A percentile compares a stretch with the other conserved stretches of the same genome.
Evolutionary conservation across 1,284 basidiomycete species (phyloP).

Genomic region (Tremellales sp.): DNA sequence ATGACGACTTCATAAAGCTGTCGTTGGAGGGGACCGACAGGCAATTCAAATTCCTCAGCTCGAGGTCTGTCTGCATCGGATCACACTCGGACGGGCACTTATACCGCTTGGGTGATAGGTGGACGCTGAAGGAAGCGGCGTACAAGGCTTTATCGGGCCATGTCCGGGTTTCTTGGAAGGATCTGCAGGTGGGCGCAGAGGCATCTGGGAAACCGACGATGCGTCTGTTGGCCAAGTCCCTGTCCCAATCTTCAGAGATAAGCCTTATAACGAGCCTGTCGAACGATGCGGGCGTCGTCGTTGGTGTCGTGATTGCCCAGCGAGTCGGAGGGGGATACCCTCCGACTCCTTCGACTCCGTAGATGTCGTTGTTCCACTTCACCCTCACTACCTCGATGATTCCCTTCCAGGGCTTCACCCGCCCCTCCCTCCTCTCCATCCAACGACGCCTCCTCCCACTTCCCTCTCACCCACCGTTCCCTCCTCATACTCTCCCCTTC

Average conservation of each 20-base stretch:
- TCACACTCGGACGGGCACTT: background rate
- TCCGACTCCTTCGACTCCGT: no score
- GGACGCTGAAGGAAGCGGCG: slow-evolving; percentile 82
- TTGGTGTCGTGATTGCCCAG: slow-evolving; percentile 69
- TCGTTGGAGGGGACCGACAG: background rate
- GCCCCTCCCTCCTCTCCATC: background rate
- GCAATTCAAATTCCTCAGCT: slow-evolving; percentile 11
- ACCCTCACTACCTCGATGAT: no score
- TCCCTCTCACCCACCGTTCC: slow-evolving; percentile 9
- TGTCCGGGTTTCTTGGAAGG: slow-evolving; percentile 68
- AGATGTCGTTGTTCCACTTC: no score
- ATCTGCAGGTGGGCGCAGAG: slow-evolving; percentile 51
- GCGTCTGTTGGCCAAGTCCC: slow-evolving; percentile 1
- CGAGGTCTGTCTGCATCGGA: slow-evolving; percentile 16
- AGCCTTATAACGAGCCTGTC: slow-evolving; percentile 65
- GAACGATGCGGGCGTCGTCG: slow-evolving; percentile 79
- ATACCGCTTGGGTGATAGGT: slow-evolving; percentile 52
- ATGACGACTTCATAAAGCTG: slow-evolving; percentile 7
- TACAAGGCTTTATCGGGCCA: slow-evolving; percentile 79
- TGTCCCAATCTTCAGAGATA: slow-evolving; percentile 13
- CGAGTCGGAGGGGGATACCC: no score
- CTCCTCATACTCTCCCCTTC: slow-evolving; percentile 26
- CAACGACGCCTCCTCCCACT: background rate
- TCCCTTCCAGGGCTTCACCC: no score
- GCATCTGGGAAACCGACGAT: slow-evolving; percentile 24